Base-by-base conservation (phyloP, 83 land plant species). In the Diphasiastrum complanatum region DNA sequence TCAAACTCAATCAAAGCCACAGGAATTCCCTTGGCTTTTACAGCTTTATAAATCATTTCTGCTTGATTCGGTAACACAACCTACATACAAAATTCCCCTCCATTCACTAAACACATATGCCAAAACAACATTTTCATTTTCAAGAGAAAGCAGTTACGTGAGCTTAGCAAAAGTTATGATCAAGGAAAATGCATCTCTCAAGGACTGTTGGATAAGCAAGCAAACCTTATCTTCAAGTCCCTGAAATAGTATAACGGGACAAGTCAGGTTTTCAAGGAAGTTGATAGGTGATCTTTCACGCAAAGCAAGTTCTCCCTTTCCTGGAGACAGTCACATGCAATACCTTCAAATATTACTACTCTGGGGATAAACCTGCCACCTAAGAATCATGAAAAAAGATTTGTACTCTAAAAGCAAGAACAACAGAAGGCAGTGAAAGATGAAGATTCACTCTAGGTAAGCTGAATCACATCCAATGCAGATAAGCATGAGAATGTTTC, bases 1-100 rank as follows among this genome's bases (percentile, higher is more conserved):
- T 91, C 97, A 62, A 79, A 92, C 66, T 91, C 98, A 27, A 92
- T 75, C 8, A 92, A 78, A 20, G 96, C 91, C 73, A 92, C 98
- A 30, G 95, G 95, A 50, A 85, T 65, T 5, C 96, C 91, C 56
- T 83, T 85, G 20, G 67, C 70, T 73, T 92, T 92, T 50, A 85
- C 71, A 16, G 95, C 91, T 59, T 58, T 54, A 58, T 92, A 92
- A 37, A 92, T 85, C 63, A 72, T 70, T 1, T 79, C 87, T 64
- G 98, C 95, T 68, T 92, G 98, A 71, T 74, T 76, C 16, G 98
- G 96, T 36, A 67, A 79, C 23, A 78, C 81, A 25, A 78, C 80
- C 81, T 78, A 63, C 22, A 69, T 33, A 16, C 14, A 8, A 8
- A 38, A 8, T 38, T 8, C n/a, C n/a, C n/a, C n/a, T n/a, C n/a